phyloP scores from a whole-genome alignment of 2,329 filamentous ascomycete genomes.

The Pseudogymnoascus sp. region DNA sequence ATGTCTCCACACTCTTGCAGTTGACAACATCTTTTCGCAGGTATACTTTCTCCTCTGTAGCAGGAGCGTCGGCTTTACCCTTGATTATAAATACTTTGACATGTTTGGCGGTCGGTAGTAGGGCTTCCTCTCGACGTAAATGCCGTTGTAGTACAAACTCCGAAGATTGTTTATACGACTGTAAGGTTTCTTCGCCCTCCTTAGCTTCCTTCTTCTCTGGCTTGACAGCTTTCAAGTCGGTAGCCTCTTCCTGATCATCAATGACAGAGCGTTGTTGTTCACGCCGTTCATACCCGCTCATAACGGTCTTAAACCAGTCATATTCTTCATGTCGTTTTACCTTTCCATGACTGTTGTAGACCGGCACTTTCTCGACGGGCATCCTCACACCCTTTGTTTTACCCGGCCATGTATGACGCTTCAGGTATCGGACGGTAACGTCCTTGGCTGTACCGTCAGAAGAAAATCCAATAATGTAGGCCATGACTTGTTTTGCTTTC shows the following conservation, averaged over 20 bases:
- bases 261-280: slow-evolving; percentile 51
- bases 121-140: slow-evolving; percentile 82
- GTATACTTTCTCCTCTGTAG: slow-evolving; percentile 74
- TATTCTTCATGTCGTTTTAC: slow-evolving; percentile 67
- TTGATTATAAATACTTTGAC: slow-evolving; percentile 68
- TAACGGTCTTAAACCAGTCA: slow-evolving; percentile 81
- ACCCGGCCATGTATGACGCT: slow-evolving; percentile 71
- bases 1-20: slow-evolving; percentile 89
- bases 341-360: slow-evolving; percentile 71
- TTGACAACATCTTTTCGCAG: slow-evolving; percentile 68
- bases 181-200: slow-evolving; percentile 72
- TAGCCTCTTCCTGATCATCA: slow-evolving; percentile 72
- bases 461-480: slow-evolving; percentile 78
- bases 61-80: slow-evolving; percentile 63
- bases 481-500: slow-evolving; percentile 79
- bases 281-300: slow-evolving; percentile 61
- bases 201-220: slow-evolving; percentile 65
- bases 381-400: slow-evolving; percentile 82
- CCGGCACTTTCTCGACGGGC: slow-evolving; percentile 67
- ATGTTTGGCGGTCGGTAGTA: slow-evolving; percentile 58
- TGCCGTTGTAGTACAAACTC: slow-evolving; percentile 83
- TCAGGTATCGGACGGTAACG: slow-evolving; percentile 85
- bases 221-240: slow-evolving; percentile 65
- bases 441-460: slow-evolving; percentile 86
- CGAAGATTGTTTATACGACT: slow-evolving; percentile 78